phyloP scores from a whole-genome alignment of 306 rosid species.

The Prunus mume region DNA sequence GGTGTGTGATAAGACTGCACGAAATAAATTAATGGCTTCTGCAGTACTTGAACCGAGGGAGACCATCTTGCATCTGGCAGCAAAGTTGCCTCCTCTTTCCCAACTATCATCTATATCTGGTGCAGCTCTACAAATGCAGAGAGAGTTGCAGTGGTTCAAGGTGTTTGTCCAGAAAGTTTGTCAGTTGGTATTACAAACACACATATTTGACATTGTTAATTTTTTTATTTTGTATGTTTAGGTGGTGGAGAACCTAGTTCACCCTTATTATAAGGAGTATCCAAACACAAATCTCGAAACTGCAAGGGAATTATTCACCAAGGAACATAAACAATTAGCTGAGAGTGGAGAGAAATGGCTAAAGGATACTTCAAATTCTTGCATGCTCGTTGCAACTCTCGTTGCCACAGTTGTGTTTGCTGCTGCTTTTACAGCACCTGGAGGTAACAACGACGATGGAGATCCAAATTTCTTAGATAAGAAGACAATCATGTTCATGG shows the following conservation, averaged over 20 bases:
- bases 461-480: conserved; percentile 22
- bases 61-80: conserved; percentile 49
- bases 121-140: conserved; percentile 58
- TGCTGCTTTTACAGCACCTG: conserved; percentile 46
- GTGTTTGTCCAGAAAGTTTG: neutral
- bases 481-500: conserved; percentile 31
- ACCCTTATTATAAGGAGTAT: conserved; percentile 1
- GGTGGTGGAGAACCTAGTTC: conserved; percentile 12
- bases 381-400: conserved; percentile 47
- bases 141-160: conserved; percentile 38
- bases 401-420: conserved; percentile 47
- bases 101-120: conserved; percentile 41
- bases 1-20: conserved; percentile 32
- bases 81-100: conserved; percentile 35
- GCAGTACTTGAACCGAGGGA: neutral
- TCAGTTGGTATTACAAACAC: conserved; percentile 5
- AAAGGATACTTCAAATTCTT: conserved; percentile 54
- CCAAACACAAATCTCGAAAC: neutral
- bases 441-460: conserved; percentile 39
- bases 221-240: neutral
- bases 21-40: neutral
- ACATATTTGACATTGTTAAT: neutral
- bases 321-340: conserved; percentile 40
- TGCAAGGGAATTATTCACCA: conserved; percentile 48
- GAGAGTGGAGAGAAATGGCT: conserved; percentile 54